Evolutionary conservation across 495 filamentous ascomycete genomes (phyloP), one percentile per base, ranked within the genome.

Genomic region (Podospora sp.): DNA sequence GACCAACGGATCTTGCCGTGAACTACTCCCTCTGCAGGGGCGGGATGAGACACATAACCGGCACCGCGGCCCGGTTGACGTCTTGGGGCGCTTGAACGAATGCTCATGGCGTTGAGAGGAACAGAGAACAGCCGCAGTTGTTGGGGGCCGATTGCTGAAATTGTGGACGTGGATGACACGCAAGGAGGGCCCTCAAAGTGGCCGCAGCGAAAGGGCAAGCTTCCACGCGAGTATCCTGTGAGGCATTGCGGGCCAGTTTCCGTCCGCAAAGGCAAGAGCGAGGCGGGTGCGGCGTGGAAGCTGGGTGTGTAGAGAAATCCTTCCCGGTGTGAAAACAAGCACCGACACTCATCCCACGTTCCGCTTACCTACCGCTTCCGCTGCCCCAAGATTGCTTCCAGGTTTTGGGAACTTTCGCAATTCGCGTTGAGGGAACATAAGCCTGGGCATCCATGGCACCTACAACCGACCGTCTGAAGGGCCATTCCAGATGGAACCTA

Each of bases 1-100:
- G 11, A 5, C 33, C n/a, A n/a, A 21, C 60, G 35, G 59, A 61
- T 61, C 59, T 61, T 61, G 59, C 59, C 59, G 59, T n/a, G 35
- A 22, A 16, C 56, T 33, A 1, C 18, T 12, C n/a, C 22, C 3
- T 26, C 56, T 22, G 24, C 21, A 26, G 21, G 52, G 52, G 52
- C n/a, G n/a, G 50, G 20, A 55, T 55, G 20, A 22, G 24, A 24
- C 52, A 22, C 20, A 22, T 33, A 26, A 26, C 52, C 52, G 52
- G 20, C 52, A 55, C 9, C 22, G 8, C 24, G 52, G 52, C 14
- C 21, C 40, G 40, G 11, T 46, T 18, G 9, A 12, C 16, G 40
- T 12, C 40, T 14, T 46, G 40, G 40, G 5, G 16, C 9, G 16
- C 12, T 33, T 18, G 40, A 46, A 46, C 2, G 12, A 46, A 14